Conservation (phyloP, 2,329 filamentous ascomycete species). For the Bipolaris gigantea region DNA sequence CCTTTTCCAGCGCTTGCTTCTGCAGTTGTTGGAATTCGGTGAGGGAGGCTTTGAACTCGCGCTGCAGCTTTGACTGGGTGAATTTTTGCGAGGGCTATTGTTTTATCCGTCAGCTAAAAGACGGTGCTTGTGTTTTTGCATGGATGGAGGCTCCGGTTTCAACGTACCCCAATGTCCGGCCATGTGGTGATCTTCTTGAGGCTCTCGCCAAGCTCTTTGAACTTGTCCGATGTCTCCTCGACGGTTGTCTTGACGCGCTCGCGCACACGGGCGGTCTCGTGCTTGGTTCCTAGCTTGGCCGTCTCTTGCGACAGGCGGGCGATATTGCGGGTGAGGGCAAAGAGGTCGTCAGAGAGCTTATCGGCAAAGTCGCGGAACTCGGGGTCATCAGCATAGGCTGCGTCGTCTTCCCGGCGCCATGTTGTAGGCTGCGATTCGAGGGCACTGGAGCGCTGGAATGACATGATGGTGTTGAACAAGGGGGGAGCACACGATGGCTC, state of each 20-base stretch:
- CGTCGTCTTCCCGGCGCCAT: conserved; percentile 68
- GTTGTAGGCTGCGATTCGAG: conserved; percentile 78
- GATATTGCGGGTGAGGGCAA: conserved; percentile 85
- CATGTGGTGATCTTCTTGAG: conserved; percentile 87
- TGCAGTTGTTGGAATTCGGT: conserved; percentile 93
- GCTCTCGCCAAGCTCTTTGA: conserved; percentile 90
- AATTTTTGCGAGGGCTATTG: conserved; percentile 88
- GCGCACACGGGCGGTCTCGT: conserved; percentile 86
- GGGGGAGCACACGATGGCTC: background rate
- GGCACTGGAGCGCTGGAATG: conserved; percentile 82
- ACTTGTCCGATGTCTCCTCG: conserved; percentile 81
- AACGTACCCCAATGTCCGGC: conserved; percentile 67
- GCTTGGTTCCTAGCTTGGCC: conserved; percentile 80
- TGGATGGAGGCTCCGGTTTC: too few species aligned
- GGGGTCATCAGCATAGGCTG: conserved; percentile 85
- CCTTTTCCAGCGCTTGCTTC: conserved; percentile 85
- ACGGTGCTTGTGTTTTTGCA: background rate
- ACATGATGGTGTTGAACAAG: conserved; percentile 69
- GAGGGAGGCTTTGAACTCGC: conserved; percentile 86
- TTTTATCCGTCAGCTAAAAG: conserved; percentile 16
- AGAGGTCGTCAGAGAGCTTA: conserved; percentile 83
- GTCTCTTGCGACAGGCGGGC: conserved; percentile 83
- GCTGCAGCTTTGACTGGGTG: conserved; percentile 90
- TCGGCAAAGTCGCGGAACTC: conserved; percentile 84
- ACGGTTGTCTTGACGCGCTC: conserved; percentile 87